A percentile compares a stretch with the other conserved stretches of the same genome.
phyloP scores from a whole-genome alignment of 371 early-diverging fungal genomes.

The Rhizopus delemar region DNA sequence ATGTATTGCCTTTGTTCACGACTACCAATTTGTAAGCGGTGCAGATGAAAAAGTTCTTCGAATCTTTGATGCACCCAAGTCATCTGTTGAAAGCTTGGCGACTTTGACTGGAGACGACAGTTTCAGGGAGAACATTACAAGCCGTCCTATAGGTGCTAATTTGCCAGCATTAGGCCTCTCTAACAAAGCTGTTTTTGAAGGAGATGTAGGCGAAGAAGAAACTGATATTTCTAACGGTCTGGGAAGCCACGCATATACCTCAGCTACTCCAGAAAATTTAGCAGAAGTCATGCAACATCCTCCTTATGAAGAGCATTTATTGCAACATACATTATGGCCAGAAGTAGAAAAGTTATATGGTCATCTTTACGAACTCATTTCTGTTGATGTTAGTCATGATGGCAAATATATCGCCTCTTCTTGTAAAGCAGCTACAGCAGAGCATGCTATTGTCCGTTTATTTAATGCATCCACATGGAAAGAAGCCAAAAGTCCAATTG shows the following conservation, averaged over 20 bases:
- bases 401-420: conserved; percentile 79
- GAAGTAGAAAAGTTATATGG: conserved; percentile 94
- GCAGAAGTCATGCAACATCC: conserved; percentile 63
- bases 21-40: conserved; percentile 81
- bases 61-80: conserved; percentile 86
- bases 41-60: conserved; percentile 94
- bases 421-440: conserved; percentile 77
- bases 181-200: conserved; percentile 88
- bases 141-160: conserved; percentile 77
- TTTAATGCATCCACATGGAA: conserved; percentile 76
- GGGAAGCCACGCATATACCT: conserved; percentile 25
- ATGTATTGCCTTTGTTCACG: conserved; percentile 77
- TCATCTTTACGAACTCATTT: conserved; percentile 88
- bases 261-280: conserved; percentile 56
- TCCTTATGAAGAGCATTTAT: conserved; percentile 87
- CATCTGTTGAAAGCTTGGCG: conserved; percentile 73
- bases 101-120: conserved; percentile 49
- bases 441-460: conserved; percentile 78
- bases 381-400: conserved; percentile 72
- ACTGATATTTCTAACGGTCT: conserved; percentile 40
- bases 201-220: conserved; percentile 52
- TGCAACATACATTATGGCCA: conserved; percentile 95
- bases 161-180: conserved; percentile 93
- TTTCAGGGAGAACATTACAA: conserved; percentile 45
- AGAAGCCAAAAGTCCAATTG: conserved; percentile 60